Base-by-base conservation (phyloP, 225 moss, liverwort and hornwort genomes). In the Lunularia cruciata region DNA sequence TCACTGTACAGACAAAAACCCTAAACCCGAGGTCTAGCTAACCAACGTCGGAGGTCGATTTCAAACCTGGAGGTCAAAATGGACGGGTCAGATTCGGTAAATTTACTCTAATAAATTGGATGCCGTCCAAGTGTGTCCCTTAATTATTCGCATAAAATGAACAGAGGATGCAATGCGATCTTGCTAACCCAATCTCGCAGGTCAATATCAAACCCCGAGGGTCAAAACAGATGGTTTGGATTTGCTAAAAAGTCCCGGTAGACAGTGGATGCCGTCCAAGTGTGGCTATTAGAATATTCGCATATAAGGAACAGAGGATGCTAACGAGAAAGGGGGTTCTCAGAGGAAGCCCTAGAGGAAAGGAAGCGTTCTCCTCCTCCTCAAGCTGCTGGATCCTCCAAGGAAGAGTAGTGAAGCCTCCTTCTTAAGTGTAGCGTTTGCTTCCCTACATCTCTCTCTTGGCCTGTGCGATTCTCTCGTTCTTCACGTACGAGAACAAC, bases 261-360 rank as follows among this genome's bases (percentile, higher is more conserved):
- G 5, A 0, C 6, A 32, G 0, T 19, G 47, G 51, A 51, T 51
- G 51, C 51, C 67, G 67, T 67, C 49, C 20, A 36, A 1, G 4
- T 5, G 12, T 12, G 18, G 47, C 18, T 12, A 3, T 3, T 3
- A 34, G 48, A 23, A 67, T 67, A 67, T 67, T 67, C 67, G 51
- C 49, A 52, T 51, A 34, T 22, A 32, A 20, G 32, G 8, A 22
- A 14, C 9, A 2, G 38, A 25, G 23, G 61, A 61, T 61, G 61
- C 61, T 11, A 3, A 0, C 13, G 26, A 51, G 25, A 22, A 8
- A 20, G 23, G 19, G 20, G 39, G 61, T 3, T 40, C n/a, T 15
- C 16, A 32, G 49, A 11, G n/a, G 65, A 31, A 65, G 65, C 65
- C 65, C 65, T 65, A 65, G 65, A 33, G 31, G n/a, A 19, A 4